phyloP scores from a whole-genome alignment of 164 flowering plant genomes.

The Echeveria elegans region DNA sequence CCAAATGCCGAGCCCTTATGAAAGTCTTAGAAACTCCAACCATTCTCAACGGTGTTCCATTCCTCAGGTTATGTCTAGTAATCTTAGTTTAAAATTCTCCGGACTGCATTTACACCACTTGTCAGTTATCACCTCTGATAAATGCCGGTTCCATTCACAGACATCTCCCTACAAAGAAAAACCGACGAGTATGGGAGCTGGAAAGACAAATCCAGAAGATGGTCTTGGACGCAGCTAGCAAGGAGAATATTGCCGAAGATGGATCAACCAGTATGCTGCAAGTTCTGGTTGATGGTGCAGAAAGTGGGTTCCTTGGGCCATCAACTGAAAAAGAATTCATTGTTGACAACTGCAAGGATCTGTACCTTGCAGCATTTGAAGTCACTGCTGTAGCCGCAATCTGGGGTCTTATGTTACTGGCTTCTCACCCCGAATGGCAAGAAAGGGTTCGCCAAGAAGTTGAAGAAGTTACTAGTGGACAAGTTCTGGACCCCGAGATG shows the following conservation, averaged over 20 bases:
- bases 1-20: slow-evolving; percentile 21
- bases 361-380: slow-evolving; percentile 15
- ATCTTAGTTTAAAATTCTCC: background rate
- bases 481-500: slow-evolving; percentile 7
- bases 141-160: slow-evolving; percentile 6
- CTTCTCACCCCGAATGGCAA: slow-evolving; percentile 16
- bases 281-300: slow-evolving; percentile 9
- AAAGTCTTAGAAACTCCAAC: slow-evolving; percentile 13
- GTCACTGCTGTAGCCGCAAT: slow-evolving; percentile 12
- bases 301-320: slow-evolving; percentile 4
- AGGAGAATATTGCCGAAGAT: slow-evolving; percentile 5
- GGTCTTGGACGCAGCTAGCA: slow-evolving; percentile 14
- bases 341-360: slow-evolving; percentile 16
- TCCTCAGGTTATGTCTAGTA: slow-evolving; percentile 20
- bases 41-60: slow-evolving; percentile 16
- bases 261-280: slow-evolving; percentile 7
- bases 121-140: background rate
- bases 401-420: slow-evolving; percentile 15
- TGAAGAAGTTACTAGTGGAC: slow-evolving; percentile 8
- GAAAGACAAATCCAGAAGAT: slow-evolving; percentile 17
- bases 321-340: slow-evolving; percentile 9
- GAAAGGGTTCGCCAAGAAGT: slow-evolving; percentile 10
- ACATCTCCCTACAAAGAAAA: slow-evolving; percentile 19
- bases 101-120: background rate
- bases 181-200: slow-evolving; percentile 19